Base-by-base conservation (phyloP, 164 flowering plant genomes). In the Vitis rupestris region DNA sequence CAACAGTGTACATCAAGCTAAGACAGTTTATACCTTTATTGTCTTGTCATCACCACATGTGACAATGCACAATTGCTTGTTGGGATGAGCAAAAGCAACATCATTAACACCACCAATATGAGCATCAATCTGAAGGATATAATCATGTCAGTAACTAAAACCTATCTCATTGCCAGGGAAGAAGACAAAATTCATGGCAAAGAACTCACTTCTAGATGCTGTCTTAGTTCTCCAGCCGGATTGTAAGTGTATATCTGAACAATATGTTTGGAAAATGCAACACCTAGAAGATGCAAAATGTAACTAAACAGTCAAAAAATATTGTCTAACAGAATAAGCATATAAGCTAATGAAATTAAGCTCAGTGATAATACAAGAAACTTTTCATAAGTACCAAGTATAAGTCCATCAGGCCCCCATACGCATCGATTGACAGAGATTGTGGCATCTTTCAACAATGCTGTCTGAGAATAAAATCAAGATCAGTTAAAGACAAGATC, bases 31-130 rank as follows among this genome's bases (percentile, higher is more conserved):
- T 79, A 83, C 93, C 89, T 85, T 88, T 50, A 86, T 84, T 50
- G 80, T 72, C 81, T 80, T 85, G 70, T 89, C 90, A 75, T 89
- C 89, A 51, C 91, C 91, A 78, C 91, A 89, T n/a, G 91, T 87
- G 27, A 86, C 80, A 44, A 86, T 64, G 65, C 82, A 83, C 3
- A 85, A 77, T 75, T 83, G 90, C 77, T 84, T 86, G 74, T 83
- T 84, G 27, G 90, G 88, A 65, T 80, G 83, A 62, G 88, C 75
- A 71, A 87, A 89, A 1, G 87, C 89, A 70, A 88, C 73, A 77
- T 88, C 93, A 85, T 88, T 86, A 31, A 88, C 90, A 60, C 90
- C 85, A 73, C 93, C 90, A 66, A 68, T 29, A 74, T 87, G 91
- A 47, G 91, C 89, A 73, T 87, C 91, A 73, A 87, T 87, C 91